Percentiles rank a stretch among this genome's conserved stretches.
These are phyloP conservation scores for Mycena chlorophos DNA, from an alignment of 768 basidiomycete species.

Conservation along the genomic window DNA sequence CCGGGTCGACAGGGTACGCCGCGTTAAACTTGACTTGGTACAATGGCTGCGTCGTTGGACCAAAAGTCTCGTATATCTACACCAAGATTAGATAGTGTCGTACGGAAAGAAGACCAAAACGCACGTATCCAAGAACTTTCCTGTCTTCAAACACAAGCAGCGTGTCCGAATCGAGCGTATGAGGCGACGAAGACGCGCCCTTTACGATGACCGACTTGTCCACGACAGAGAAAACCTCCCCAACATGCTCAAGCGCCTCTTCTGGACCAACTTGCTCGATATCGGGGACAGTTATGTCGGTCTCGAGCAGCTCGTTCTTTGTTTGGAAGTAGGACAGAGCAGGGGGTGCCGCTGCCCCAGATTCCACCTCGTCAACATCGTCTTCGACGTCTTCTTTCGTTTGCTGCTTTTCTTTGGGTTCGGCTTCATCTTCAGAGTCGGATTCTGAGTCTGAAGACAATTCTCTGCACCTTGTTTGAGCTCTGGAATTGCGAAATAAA, in stretches of 20 bases:
- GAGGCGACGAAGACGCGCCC: constrained; percentile 58
- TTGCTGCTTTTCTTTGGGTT: no score
- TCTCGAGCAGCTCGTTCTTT: constrained; percentile 68
- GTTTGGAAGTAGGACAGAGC: constrained; percentile 53
- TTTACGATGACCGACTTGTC: constrained; percentile 73
- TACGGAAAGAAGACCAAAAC: constrained; percentile 30
- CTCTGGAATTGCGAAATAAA: constrained; percentile 2
- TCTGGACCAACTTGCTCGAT: constrained; percentile 60
- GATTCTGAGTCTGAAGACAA: constrained; percentile 38
- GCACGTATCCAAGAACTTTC: constrained; percentile 86
- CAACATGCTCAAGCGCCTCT: constrained; percentile 73
- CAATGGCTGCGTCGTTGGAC: constrained; percentile 85
- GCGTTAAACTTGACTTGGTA: constrained; percentile 85
- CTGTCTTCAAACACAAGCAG: constrained; percentile 88
- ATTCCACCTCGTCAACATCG: constrained; percentile 58
- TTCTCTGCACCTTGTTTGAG: constrained; percentile 15
- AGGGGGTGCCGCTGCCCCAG: constrained; percentile 38
- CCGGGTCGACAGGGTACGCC: constrained; percentile 58
- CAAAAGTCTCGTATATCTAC: constrained; percentile 93
- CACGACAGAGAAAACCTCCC: constrained; percentile 75
- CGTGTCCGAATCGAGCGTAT: constrained; percentile 84
- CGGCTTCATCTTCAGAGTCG: constrained; percentile 22
- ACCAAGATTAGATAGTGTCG: constrained; percentile 8
- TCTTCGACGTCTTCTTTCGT: constrained; percentile 14
- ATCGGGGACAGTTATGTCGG: constrained; percentile 60